Conservation (phyloP, 345 rosid species). For the Cochlearia excelsa region DNA sequence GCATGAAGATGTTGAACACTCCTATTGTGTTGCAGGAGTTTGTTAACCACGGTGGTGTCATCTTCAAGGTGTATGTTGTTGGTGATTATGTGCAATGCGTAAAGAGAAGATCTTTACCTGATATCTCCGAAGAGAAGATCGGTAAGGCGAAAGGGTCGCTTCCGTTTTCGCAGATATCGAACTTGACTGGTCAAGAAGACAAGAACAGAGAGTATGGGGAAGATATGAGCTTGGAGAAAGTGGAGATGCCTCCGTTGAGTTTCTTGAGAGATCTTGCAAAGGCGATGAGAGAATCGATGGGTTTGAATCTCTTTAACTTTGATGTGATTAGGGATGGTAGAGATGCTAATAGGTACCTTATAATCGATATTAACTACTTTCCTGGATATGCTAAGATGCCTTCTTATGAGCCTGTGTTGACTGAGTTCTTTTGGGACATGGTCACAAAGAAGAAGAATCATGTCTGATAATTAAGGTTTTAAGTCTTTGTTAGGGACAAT, state of each 20-base stretch:
- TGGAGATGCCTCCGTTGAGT: constrained; percentile 50
- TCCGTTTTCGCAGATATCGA: constrained; percentile 60
- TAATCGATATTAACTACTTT: constrained; percentile 68
- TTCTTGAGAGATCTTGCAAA: constrained; percentile 46
- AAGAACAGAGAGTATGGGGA: constrained; percentile 25
- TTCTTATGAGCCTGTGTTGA: constrained; percentile 47
- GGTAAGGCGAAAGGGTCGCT: constrained; percentile 37
- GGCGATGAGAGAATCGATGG: constrained; percentile 49
- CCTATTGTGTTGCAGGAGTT: constrained; percentile 64
- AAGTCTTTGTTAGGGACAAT: background rate
- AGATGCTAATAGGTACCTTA: constrained; percentile 44
- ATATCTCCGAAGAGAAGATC: constrained; percentile 46
- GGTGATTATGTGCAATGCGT: constrained; percentile 48
- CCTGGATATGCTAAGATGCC: constrained; percentile 74
- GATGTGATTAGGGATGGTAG: constrained; percentile 61
- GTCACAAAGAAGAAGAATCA: constrained; percentile 31
- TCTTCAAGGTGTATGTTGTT: constrained; percentile 61
- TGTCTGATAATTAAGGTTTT: constrained; percentile 21
- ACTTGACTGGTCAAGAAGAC: constrained; percentile 35
- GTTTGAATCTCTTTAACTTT: constrained; percentile 58
- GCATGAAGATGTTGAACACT: constrained; percentile 38
- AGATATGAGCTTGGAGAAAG: constrained; percentile 1
- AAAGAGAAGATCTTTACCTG: constrained; percentile 54
- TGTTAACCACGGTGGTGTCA: constrained; percentile 65
- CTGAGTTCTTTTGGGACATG: constrained; percentile 47